Evolutionary conservation across 805 yeast species (phyloP).

Genomic region (Candida pseudoglaebosa): DNA sequence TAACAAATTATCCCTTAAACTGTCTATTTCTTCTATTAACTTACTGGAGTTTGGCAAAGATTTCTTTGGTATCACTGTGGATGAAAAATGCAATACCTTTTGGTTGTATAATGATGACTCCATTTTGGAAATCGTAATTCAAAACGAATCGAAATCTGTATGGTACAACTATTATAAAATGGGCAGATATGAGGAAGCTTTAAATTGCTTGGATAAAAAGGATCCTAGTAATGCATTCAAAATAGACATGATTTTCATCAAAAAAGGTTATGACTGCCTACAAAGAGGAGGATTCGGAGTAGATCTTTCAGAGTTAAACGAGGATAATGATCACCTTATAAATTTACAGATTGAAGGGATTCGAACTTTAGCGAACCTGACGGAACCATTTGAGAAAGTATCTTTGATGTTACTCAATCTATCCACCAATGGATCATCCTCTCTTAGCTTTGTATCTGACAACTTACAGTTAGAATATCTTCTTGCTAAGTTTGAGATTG

Average conservation of each 20-base stretch:
- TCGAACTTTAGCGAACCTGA: conserved; percentile 51
- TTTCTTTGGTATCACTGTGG: conserved; percentile 28
- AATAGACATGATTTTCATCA: conserved; percentile 28
- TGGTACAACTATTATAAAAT: conserved; percentile 53
- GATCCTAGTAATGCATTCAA: conserved; percentile 14
- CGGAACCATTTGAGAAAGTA: conserved; percentile 65
- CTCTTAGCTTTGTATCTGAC: conserved; percentile 15
- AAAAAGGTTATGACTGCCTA: conserved; percentile 35
- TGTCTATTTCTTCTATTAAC: conserved; percentile 10
- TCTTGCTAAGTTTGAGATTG: conserved; percentile 23
- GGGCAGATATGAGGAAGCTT: conserved; percentile 63
- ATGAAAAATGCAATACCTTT: conserved; percentile 44
- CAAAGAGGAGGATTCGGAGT: conserved; percentile 33
- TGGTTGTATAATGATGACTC: conserved; percentile 67
- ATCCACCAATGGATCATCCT: conserved; percentile 6
- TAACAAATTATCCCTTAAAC: conserved; percentile 23
- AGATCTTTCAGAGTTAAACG: conserved; percentile 15
- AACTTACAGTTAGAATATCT: conserved; percentile 32
- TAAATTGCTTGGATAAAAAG: conserved; percentile 28
- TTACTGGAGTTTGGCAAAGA: conserved; percentile 8
- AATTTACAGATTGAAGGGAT: conserved; percentile 38
- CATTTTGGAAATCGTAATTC: conserved; percentile 69
- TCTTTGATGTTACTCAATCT: conserved; percentile 46
- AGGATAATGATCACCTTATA: conserved; percentile 8
- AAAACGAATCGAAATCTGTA: conserved; percentile 66